These are phyloP conservation scores for Zhuliangozyma parablackwelliae DNA, from an alignment of 1,139 yeast genomes.

Conservation along the genomic window DNA sequence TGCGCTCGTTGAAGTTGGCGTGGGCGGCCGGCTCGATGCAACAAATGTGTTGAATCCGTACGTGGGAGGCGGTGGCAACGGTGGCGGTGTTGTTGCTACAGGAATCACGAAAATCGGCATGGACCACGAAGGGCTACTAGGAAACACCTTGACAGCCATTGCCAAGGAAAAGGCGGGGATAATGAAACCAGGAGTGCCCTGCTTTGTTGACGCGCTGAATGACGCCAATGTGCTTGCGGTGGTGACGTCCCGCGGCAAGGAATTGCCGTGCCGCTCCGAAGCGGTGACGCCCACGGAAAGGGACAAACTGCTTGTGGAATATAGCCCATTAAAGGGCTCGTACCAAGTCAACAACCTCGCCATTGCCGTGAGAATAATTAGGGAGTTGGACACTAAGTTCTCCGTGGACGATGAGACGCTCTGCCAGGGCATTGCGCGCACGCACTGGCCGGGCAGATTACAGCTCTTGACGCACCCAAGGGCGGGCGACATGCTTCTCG, in stretches of 20 bases:
- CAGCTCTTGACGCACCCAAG: constrained; percentile 36
- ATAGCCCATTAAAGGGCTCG: constrained; percentile 55
- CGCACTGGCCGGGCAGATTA: constrained; percentile 62
- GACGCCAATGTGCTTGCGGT: constrained; percentile 44
- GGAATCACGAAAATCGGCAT: constrained; percentile 81
- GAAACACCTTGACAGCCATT: constrained; percentile 56
- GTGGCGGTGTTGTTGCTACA: constrained; percentile 50
- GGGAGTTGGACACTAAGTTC: constrained; percentile 21
- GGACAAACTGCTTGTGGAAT: constrained; percentile 1
- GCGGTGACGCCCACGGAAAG: constrained; percentile 14
- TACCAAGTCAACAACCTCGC: constrained; percentile 71
- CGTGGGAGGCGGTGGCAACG: constrained; percentile 4
- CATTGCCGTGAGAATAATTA: constrained; percentile 60
- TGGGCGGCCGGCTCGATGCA: constrained; percentile 86
- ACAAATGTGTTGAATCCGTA: constrained; percentile 59
- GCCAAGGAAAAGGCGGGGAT: constrained; percentile 85
- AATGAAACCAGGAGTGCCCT: constrained; percentile 55
- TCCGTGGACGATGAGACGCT: constrained; percentile 21
- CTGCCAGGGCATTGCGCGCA: constrained; percentile 45
- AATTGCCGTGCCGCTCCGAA: constrained; percentile 13
- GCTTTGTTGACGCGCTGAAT: constrained; percentile 73
- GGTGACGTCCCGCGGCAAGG: constrained; percentile 21
- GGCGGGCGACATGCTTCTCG: constrained; percentile 46
- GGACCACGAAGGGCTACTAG: constrained; percentile 78
- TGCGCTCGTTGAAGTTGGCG: constrained; percentile 84